Percentiles rank a stretch among this genome's conserved stretches.
These are phyloP conservation scores for Cenchrus americanus DNA, from an alignment of 176 grass and related monocot genomes.

Conservation along the genomic window DNA sequence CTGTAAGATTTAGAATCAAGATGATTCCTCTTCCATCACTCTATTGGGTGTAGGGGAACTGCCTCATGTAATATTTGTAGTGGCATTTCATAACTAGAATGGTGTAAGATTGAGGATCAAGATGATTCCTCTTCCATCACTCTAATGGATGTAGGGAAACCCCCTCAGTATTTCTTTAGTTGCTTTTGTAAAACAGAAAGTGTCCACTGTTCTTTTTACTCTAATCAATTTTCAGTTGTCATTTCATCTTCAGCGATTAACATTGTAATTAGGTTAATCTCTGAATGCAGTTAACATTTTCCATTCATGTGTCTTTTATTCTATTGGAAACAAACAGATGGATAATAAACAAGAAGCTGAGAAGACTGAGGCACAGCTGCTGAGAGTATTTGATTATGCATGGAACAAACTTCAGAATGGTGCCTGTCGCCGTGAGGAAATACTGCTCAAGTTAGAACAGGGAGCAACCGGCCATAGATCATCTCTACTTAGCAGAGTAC, in stretches of 20 bases:
- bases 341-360: constrained; percentile 73
- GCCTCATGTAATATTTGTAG: not conserved
- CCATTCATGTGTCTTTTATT: constrained; percentile 5
- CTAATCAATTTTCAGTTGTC: not conserved
- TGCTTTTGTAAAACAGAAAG: not conserved
- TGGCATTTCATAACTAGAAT: not conserved
- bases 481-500: constrained; percentile 54
- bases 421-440: constrained; percentile 72
- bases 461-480: constrained; percentile 26
- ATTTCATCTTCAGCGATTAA: not conserved
- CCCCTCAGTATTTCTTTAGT: not conserved
- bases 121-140: not conserved
- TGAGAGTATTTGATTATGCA: constrained; percentile 91
- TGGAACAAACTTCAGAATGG: constrained; percentile 90
- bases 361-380: constrained; percentile 67
- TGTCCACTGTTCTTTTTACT: not conserved
- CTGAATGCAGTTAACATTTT: constrained; percentile 21
- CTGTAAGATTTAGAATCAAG: not conserved
- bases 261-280: not conserved
- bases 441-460: constrained; percentile 72
- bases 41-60: constrained; percentile 13
- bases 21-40: not conserved
- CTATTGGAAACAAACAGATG: constrained; percentile 59
- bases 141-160: constrained; percentile 13
- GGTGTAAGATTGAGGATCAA: not conserved